Base-by-base conservation (phyloP, 2,329 filamentous ascomycete species). In the Geosmithia flava region DNA sequence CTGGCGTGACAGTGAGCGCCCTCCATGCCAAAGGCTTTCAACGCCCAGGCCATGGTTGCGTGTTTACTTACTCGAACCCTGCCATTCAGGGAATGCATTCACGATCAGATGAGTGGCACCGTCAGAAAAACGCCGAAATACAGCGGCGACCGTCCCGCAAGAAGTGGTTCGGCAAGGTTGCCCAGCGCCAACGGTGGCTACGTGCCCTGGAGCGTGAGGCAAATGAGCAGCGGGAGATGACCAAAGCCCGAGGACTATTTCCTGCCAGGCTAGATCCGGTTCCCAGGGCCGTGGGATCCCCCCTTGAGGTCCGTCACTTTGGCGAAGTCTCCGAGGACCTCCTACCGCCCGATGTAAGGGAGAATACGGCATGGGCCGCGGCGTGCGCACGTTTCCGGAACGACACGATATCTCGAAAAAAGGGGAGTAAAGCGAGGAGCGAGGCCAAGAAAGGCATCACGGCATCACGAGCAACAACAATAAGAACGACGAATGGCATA, bases 41-140 rank as follows among this genome's bases (percentile, higher is more conserved):
- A 44, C 50, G 8, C 20, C 49, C 52, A 45, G 48, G 42, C 33
- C 33, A 13, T 20, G 49, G 56, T 46, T 54, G 62, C 27, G 58
- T 66, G 6, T 79, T 68, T 52, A 60, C 66, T 1, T 61, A 68
- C 45, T 63, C 77, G 2, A 72, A 81, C 55, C 77, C 76, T 0
- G 68, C 68, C 1, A 64, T 71, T 2, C 71, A 76, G 47, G 71
- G 68, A 60, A 65, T 65, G 1, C 65, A 69, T 43, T 61, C 61
- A 2, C 65, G 66, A 43, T 66, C 71, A 0, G 55, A 66, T 3
- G 59, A 62, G 17, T 80, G 75, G 75, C 61, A 69, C 46, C 57
- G 54, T 15, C 57, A 59, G 16, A 81, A 79, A 51, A 62, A 68
- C 33, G 55, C 58, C 1, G 76, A 81, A 49, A 78, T 81, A 29